Conservation (phyloP, 108 stramenopile species). For the Cafeteria roenbergensis region DNA sequence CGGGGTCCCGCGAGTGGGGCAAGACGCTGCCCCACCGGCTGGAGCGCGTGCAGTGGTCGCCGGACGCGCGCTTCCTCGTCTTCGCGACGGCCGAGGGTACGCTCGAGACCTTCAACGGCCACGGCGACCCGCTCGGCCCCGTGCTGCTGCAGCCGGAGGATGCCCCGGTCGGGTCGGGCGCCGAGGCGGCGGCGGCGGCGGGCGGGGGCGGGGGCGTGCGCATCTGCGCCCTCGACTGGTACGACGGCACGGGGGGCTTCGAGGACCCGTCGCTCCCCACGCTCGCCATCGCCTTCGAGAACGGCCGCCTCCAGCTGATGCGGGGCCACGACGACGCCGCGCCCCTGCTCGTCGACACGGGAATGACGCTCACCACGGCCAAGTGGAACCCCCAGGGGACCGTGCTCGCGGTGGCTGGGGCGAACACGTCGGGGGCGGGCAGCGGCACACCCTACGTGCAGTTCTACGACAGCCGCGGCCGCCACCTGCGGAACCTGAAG, state of each 20-base stretch:
- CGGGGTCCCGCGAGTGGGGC: slow-evolving; percentile 52
- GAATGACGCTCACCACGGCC: slow-evolving; percentile 28
- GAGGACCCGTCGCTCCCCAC: slow-evolving; percentile 32
- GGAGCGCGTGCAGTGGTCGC: slow-evolving; percentile 44
- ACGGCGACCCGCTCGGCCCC: slow-evolving; percentile 29
- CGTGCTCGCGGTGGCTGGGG: slow-evolving; percentile 36
- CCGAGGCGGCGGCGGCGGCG: neutral
- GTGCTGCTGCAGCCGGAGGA: slow-evolving; percentile 25
- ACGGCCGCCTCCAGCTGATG: slow-evolving; percentile 35
- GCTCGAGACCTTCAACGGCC: slow-evolving; percentile 36
- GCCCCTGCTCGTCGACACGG: slow-evolving; percentile 33
- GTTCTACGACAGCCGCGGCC: slow-evolving; percentile 25
- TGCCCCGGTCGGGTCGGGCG: neutral
- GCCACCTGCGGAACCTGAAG: slow-evolving; percentile 22
- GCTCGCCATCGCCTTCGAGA: slow-evolving; percentile 41
- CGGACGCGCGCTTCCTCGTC: slow-evolving; percentile 30
- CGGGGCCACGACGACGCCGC: slow-evolving; percentile 7
- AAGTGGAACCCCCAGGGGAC: slow-evolving; percentile 40
- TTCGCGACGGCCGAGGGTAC: slow-evolving; percentile 32
- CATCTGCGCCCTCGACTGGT: slow-evolving; percentile 33
- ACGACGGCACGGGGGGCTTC: slow-evolving; percentile 40
- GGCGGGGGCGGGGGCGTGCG: neutral
- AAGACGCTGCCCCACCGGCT: slow-evolving; percentile 35
- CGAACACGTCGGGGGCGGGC: neutral
- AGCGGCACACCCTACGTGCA: slow-evolving; percentile 18